Evolutionary conservation across 140 eudicot species (phyloP).

Genomic region (Erigeron philadelphicus): DNA sequence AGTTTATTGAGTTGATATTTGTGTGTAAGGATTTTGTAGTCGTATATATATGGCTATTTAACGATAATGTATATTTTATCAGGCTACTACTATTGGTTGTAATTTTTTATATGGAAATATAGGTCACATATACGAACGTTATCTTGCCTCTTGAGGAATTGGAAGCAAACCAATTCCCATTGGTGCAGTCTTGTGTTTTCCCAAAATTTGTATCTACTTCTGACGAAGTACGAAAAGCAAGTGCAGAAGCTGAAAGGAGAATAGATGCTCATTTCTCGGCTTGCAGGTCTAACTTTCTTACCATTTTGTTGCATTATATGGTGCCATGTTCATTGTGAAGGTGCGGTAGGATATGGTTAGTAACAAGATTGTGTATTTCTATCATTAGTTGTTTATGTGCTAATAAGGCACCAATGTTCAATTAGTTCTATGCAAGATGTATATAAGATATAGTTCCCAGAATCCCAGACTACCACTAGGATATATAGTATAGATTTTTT

Average conservation of each 20-base stretch:
- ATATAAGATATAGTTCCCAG: not conserved
- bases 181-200: slow-evolving; percentile 78
- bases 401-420: not conserved
- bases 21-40: not conserved
- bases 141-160: slow-evolving; percentile 65
- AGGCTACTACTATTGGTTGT: not conserved
- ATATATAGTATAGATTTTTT: not conserved
- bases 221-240: slow-evolving; percentile 82
- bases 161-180: slow-evolving; percentile 75
- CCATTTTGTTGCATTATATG: slow-evolving; percentile 1
- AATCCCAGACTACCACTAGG: not conserved
- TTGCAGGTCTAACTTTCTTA: slow-evolving; percentile 63
- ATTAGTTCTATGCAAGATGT: not conserved
- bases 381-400: not conserved
- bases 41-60: not conserved
- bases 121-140: slow-evolving; percentile 69
- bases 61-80: not conserved
- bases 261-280: slow-evolving; percentile 57
- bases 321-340: not conserved
- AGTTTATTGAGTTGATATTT: too few relatives aligned
- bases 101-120: not conserved
- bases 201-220: slow-evolving; percentile 72
- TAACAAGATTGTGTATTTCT: not conserved
- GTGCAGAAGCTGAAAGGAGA: slow-evolving; percentile 81
- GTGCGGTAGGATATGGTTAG: not conserved